These are phyloP conservation scores for Pulveroboletus sp. DNA, from an alignment of 768 basidiomycete species.

Conservation along the genomic window DNA sequence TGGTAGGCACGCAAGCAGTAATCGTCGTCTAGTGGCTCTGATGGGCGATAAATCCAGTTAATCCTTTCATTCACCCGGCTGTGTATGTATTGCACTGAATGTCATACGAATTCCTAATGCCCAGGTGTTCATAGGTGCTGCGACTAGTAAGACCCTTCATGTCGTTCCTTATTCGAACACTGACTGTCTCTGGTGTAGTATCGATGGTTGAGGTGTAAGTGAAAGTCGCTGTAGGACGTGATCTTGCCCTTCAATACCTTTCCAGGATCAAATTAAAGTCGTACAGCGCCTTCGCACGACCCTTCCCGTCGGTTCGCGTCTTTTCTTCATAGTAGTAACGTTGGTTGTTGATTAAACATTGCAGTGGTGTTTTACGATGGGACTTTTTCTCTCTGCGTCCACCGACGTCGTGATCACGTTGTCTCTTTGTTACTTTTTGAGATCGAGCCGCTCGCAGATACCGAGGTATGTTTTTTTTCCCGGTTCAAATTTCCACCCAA, in stretches of 20 bases:
- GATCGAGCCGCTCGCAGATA: constrained; percentile 33
- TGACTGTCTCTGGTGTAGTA: constrained; percentile 6
- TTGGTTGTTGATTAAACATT: constrained; percentile 37
- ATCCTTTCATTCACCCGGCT: constrained; percentile 16
- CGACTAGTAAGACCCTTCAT: constrained; percentile 12
- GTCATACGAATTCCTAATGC: not conserved
- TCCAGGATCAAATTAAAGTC: constrained; percentile 10
- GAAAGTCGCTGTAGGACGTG: not conserved
- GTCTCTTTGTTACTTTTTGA: constrained; percentile 40
- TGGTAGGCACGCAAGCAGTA: constrained; percentile 8
- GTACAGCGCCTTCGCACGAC: constrained; percentile 3
- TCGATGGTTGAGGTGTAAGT: constrained; percentile 20
- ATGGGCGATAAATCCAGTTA: constrained; percentile 6
- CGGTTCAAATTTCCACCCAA: not conserved
- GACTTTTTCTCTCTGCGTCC: constrained; percentile 40
- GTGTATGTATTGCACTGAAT: constrained; percentile 5
- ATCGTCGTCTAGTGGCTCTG: not conserved
- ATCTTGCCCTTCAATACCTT: not conserved
- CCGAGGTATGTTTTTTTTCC: constrained; percentile 27
- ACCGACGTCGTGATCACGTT: constrained; percentile 44
- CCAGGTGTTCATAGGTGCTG: constrained; percentile 10
- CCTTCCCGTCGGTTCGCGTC: constrained; percentile 4
- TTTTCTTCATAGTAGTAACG: not conserved
- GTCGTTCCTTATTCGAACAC: not conserved
- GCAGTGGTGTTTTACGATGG: constrained; percentile 25